Percentiles rank a stretch among this genome's conserved stretches.
Evolutionary conservation across 2,329 filamentous ascomycete genomes (phyloP).

Genomic region (Stemphylium vesicarium): DNA sequence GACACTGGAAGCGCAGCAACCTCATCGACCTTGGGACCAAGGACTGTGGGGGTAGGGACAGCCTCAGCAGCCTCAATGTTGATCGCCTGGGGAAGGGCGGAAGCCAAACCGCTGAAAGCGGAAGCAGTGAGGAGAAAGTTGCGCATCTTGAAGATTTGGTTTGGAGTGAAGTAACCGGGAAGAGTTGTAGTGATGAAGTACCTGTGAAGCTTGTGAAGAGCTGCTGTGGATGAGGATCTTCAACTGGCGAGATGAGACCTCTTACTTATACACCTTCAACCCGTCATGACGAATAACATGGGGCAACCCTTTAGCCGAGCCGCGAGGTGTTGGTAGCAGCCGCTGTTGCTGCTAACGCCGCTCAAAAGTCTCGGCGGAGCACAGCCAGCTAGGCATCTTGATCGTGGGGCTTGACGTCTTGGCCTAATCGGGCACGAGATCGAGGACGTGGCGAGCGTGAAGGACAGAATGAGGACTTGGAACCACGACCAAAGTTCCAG

Average conservation of each 20-base stretch:
- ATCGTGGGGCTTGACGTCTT: constrained; percentile 3
- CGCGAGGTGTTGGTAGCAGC: constrained; percentile 10
- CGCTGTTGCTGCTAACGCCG: constrained; percentile 6
- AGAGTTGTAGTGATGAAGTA: constrained; percentile 3
- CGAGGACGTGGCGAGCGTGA: not conserved
- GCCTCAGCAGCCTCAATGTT: constrained; percentile 47
- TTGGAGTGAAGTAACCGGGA: constrained; percentile 13
- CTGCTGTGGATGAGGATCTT: constrained; percentile 18
- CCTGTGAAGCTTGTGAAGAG: constrained; percentile 8
- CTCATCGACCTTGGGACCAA: constrained; percentile 35
- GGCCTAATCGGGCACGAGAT: constrained; percentile 1
- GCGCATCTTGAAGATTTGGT: constrained; percentile 29
- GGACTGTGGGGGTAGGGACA: constrained; percentile 36
- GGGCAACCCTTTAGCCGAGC: constrained; percentile 1
- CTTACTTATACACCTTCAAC: constrained; percentile 21
- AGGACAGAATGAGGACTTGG: constrained; percentile 7
- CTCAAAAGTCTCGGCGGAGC: not conserved
- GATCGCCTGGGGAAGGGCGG: constrained; percentile 39
- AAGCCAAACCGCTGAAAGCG: constrained; percentile 19
- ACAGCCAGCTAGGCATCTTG: not conserved
- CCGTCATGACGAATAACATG: constrained; percentile 1
- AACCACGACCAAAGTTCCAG: constrained; percentile 2
- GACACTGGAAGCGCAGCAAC: not conserved
- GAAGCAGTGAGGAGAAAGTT: constrained; percentile 26
- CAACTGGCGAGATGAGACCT: constrained; percentile 12